Percentiles rank a stretch among this genome's conserved stretches.
phyloP scores from a whole-genome alignment of 2,329 filamentous ascomycete species.

The Fusarium secorum region DNA sequence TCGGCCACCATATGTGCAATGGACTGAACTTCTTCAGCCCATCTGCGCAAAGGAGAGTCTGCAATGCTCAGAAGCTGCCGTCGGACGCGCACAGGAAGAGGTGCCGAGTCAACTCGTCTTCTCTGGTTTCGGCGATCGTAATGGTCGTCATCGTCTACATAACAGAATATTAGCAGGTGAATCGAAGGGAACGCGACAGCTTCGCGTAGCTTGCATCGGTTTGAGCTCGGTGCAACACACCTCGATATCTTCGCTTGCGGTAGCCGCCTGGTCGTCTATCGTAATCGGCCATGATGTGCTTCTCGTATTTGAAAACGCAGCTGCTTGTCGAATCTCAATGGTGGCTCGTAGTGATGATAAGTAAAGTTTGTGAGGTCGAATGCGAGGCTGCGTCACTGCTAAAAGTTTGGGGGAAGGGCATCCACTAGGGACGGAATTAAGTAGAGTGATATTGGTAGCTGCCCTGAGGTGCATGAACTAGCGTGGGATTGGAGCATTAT shows the following conservation, averaged over 20 bases:
- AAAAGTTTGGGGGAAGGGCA: constrained; percentile 36
- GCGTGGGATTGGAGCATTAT: constrained; percentile 23
- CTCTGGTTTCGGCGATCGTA: constrained; percentile 77
- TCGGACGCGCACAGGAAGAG: constrained; percentile 74
- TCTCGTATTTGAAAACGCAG: constrained; percentile 9
- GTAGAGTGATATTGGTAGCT: constrained; percentile 3
- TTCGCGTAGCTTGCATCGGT: constrained; percentile 1
- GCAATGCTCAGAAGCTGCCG: constrained; percentile 82
- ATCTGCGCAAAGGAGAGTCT: constrained; percentile 79
- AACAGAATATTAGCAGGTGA: constrained; percentile 27
- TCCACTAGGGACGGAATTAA: constrained; percentile 25
- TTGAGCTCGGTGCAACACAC: constrained; percentile 52
- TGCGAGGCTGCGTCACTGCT: constrained; percentile 36
- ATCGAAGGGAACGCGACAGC: constrained; percentile 15
- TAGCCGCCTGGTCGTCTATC: constrained; percentile 64
- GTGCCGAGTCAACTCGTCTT: constrained; percentile 74
- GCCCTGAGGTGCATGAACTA: constrained; percentile 29
- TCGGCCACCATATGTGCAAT: constrained; percentile 82
- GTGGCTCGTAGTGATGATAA: not conserved
- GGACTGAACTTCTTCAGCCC: constrained; percentile 78
- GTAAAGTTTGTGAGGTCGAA: constrained; percentile 16
- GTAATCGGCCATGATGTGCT: constrained; percentile 60
- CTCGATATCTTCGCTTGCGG: constrained; percentile 82
- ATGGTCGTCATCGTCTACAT: constrained; percentile 75
- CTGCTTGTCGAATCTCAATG: constrained; percentile 15